Evolutionary conservation across 441 rosid genomes (phyloP).

Genomic region (Pelargonium myrrhifolium): DNA sequence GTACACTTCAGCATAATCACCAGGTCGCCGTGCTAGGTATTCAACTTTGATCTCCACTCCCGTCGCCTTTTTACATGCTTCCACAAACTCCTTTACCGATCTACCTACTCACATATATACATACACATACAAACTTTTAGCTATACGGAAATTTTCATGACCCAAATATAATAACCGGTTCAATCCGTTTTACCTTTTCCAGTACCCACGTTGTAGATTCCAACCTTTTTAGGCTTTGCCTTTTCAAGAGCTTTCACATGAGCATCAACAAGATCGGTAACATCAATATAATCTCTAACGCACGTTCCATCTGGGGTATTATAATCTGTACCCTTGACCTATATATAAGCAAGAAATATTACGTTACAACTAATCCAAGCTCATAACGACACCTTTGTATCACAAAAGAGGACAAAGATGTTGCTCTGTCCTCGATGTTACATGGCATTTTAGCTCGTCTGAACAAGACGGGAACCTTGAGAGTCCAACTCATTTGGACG

Average conservation of each 20-base stretch:
- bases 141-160: too few species aligned
- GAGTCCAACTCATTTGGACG: background rate
- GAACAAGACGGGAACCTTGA: background rate
- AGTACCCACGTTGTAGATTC: conserved; percentile 95
- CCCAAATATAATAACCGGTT: background rate
- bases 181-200: conserved; percentile 51
- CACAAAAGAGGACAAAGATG: background rate
- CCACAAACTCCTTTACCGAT: conserved; percentile 93
- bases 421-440: background rate
- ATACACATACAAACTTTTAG: background rate
- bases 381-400: background rate
- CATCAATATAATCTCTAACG: conserved; percentile 84
- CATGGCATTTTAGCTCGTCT: background rate
- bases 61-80: conserved; percentile 92
- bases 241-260: conserved; percentile 87
- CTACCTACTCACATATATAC: conserved; percentile 50
- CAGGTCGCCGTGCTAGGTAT: conserved; percentile 75
- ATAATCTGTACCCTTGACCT: conserved; percentile 95
- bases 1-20: conserved; percentile 87
- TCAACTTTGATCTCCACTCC: conserved; percentile 62
- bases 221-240: conserved; percentile 63
- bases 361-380: background rate
- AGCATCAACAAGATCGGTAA: conserved; percentile 92
- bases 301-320: conserved; percentile 89
- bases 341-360: background rate